Evolutionary conservation across 805 yeast species (phyloP).

Genomic region (Cyberlindnera maritima): DNA sequence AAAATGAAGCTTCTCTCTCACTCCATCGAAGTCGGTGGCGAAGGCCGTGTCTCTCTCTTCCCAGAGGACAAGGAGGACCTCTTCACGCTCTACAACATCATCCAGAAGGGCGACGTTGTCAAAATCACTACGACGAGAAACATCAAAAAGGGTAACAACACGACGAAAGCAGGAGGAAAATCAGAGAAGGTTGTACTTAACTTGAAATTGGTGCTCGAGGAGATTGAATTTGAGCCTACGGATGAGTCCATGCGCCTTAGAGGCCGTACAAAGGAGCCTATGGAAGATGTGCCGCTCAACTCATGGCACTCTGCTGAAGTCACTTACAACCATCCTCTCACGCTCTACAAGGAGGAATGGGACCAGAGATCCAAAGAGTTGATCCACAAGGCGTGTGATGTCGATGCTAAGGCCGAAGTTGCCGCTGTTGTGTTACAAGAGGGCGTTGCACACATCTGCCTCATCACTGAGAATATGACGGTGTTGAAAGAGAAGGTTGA

Average conservation of each 20-base stretch:
- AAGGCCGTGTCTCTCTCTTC: conserved; percentile 62
- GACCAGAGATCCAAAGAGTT: conserved; percentile 67
- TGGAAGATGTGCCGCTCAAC: conserved; percentile 77
- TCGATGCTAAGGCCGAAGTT: conserved; percentile 81
- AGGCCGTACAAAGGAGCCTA: conserved; percentile 66
- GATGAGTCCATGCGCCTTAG: conserved; percentile 76
- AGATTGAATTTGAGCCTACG: conserved; percentile 73
- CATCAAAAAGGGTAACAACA: conserved; percentile 36
- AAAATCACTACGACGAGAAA: conserved; percentile 68
- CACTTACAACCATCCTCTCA: conserved; percentile 65
- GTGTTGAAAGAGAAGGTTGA: conserved; percentile 77
- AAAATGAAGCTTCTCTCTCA: conserved; percentile 57
- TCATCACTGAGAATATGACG: conserved; percentile 87
- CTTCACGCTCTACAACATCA: conserved; percentile 81
- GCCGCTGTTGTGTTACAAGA: conserved; percentile 94
- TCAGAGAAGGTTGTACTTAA: conserved; percentile 56
- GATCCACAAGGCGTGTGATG: conserved; percentile 65
- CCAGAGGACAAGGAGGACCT: conserved; percentile 92
- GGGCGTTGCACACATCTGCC: conserved; percentile 90
- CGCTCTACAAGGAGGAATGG: conserved; percentile 74
- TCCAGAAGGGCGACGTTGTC: conserved; percentile 73
- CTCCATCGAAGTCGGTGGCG: conserved; percentile 51
- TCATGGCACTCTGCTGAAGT: conserved; percentile 87
- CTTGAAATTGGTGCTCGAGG: conserved; percentile 59
- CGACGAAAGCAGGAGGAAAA: conserved; percentile 16